Evolutionary conservation across 495 filamentous ascomycete species (phyloP), one percentile per base, ranked within the genome.

Genomic region (Patellaria atrata): DNA sequence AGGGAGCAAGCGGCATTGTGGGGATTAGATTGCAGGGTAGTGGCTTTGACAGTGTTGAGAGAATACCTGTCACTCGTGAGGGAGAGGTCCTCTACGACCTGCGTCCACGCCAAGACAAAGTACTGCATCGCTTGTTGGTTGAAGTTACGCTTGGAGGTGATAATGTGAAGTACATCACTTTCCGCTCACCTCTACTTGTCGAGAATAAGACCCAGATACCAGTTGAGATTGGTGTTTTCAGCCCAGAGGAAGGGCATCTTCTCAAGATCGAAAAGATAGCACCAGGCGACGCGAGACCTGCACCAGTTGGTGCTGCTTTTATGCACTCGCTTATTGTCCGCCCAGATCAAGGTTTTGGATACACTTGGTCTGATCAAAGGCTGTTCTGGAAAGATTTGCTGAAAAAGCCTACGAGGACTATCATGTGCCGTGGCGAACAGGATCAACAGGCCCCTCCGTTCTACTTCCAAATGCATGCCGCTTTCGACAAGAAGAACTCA

Each of bases 141-240:
- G 86, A 97, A 35, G 77, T 97, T 43, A 86, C 73, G 32, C 70
- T 97, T 21, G 87, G 84, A 16, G 56, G 71, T 3, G 85, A 97
- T 57, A 94, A 94, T 41, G 77, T 97, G 56, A 97, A 97, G 58
- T 87, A 93, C 54, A 89, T 97, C 48, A 96, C 84, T 6, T 82
- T 97, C 52, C 75, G 87, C 24, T 96, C 89, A 10, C 89, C 89
- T 5, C 64, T 97, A n/a, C 59, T 94, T 10, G 72, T 97, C n/a
- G 89, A 94, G 56, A 97, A 97, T 60, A 79, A 85, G 49, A 96
- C 89, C 2, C 84, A 96, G 55, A 93, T 97, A 37, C 86, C 91
- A 0, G 73, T 96, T 2, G 91, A 97, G 58, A 46, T 97, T 16
- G 89, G 91, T n/a, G 73, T 97, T 4, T 91, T 81, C 52, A 89